Percentiles rank a stretch among this genome's conserved stretches.
Conservation (phyloP, 148 eudicot species). For the Polygonum aviculare region DNA sequence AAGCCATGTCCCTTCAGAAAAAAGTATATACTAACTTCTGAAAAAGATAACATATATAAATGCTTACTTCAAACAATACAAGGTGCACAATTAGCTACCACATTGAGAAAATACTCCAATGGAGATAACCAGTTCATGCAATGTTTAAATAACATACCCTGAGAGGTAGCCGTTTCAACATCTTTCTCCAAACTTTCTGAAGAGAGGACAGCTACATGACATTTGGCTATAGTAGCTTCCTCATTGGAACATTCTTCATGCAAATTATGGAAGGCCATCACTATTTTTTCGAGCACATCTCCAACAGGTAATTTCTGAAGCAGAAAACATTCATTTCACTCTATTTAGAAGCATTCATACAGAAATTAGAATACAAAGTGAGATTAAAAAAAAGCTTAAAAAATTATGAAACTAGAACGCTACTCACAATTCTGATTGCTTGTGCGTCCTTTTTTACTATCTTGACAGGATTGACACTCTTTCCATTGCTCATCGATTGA, state of each 20-base stretch:
- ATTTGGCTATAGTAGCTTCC: constrained; percentile 52
- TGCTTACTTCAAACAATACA: too few relatives aligned
- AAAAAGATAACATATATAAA: neutral
- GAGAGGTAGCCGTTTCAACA: constrained; percentile 32
- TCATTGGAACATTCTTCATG: constrained; percentile 60
- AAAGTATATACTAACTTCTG: too few relatives aligned
- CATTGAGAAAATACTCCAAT: neutral
- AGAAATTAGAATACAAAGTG: neutral
- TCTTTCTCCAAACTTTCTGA: constrained; percentile 54
- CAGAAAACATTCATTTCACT: neutral
- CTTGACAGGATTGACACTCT: constrained; percentile 65
- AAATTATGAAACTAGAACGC: neutral
- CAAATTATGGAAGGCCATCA: constrained; percentile 63
- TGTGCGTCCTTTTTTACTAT: constrained; percentile 82
- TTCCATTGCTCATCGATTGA: constrained; percentile 44
- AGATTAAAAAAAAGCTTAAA: neutral
- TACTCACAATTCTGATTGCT: constrained; percentile 73
- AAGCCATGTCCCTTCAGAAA: neutral
- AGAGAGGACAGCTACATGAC: constrained; percentile 34
- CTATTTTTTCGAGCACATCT: constrained; percentile 66
- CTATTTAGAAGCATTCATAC: neutral
- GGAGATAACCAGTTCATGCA: neutral
- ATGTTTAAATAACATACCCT: constrained; percentile 35
- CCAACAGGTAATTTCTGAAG: constrained; percentile 84
- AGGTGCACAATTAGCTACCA: neutral